These are phyloP conservation scores for Ogataea wickerhamii DNA, from an alignment of 805 yeast species.

Conservation along the genomic window DNA sequence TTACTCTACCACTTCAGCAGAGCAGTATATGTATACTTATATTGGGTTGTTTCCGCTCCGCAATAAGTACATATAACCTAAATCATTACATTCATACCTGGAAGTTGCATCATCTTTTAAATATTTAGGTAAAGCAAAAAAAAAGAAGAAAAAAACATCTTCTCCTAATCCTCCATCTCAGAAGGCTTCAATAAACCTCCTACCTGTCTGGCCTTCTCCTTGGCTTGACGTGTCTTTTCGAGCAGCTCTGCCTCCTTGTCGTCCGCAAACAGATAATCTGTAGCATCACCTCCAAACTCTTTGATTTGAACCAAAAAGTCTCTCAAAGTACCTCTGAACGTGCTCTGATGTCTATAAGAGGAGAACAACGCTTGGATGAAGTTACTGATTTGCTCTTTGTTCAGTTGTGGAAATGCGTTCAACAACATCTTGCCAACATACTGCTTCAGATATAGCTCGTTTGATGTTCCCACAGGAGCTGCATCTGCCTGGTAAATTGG, in stretches of 20 bases:
- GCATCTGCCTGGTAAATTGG: slow-evolving; percentile 80
- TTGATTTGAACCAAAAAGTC: slow-evolving; percentile 96
- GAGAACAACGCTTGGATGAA: slow-evolving; percentile 75
- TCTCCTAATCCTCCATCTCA: slow-evolving; percentile 72
- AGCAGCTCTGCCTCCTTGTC: slow-evolving; percentile 76
- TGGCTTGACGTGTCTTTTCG: slow-evolving; percentile 67
- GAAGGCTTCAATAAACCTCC: slow-evolving; percentile 95
- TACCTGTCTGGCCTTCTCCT: slow-evolving; percentile 77
- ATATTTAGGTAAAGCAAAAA: not conserved
- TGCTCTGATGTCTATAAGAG: slow-evolving; percentile 67
- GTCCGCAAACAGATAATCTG: slow-evolving; percentile 91
- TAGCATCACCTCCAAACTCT: slow-evolving; percentile 92
- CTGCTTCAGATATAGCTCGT: slow-evolving; percentile 72
- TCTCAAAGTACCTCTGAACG: slow-evolving; percentile 81
- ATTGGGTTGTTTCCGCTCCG: too few species aligned
- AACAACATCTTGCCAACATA: slow-evolving; percentile 78
- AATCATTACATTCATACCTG: too few species aligned
- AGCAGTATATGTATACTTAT: too few species aligned
- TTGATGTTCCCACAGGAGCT: slow-evolving; percentile 83
- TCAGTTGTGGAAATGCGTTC: slow-evolving; percentile 90
- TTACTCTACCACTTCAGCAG: too few species aligned
- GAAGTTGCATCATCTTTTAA: too few species aligned
- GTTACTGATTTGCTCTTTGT: slow-evolving; percentile 73
- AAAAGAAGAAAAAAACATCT: too few species aligned
- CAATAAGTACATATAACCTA: too few species aligned